Conservation (phyloP, 2,329 filamentous ascomycete species). For the Colletotrichum sp. region DNA sequence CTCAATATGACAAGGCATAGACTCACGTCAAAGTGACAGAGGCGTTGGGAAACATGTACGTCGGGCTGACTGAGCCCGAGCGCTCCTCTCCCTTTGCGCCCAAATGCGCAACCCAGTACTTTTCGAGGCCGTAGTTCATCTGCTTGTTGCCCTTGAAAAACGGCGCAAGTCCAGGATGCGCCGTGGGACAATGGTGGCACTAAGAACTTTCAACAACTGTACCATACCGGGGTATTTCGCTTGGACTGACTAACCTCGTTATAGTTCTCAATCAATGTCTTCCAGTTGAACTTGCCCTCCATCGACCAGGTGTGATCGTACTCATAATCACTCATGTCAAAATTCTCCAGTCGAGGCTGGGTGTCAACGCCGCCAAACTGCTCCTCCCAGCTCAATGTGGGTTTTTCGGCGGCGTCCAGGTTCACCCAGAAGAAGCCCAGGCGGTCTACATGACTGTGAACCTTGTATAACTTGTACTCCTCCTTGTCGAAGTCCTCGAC, state of each 20-base stretch:
- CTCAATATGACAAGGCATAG: neutral
- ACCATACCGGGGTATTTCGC: conserved; percentile 6
- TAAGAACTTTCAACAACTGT: accelerated
- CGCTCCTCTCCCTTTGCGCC: conserved; percentile 21
- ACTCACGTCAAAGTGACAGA: conserved; percentile 46
- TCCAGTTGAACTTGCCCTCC: conserved; percentile 42
- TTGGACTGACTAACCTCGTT: conserved; percentile 38
- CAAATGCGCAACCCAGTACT: neutral
- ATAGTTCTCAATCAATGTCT: conserved; percentile 49
- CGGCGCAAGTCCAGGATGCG: neutral
- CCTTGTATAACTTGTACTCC: conserved; percentile 49
- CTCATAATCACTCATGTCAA: conserved; percentile 26
- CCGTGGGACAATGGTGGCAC: neutral
- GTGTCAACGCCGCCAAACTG: conserved; percentile 35
- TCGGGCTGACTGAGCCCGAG: conserved; percentile 34
- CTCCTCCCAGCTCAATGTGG: conserved; percentile 44
- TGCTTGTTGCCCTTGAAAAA: neutral
- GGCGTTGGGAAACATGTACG: conserved; percentile 45
- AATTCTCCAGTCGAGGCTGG: conserved; percentile 22
- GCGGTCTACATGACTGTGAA: conserved; percentile 49
- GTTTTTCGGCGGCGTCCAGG: conserved; percentile 41
- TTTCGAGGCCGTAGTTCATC: conserved; percentile 37
- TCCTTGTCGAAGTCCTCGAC: conserved; percentile 43
- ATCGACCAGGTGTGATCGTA: conserved; percentile 35
- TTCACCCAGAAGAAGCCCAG: conserved; percentile 56